These are phyloP conservation scores for Coniochaeta sp. DNA, from an alignment of 2,329 filamentous ascomycete genomes.

Conservation along the genomic window DNA sequence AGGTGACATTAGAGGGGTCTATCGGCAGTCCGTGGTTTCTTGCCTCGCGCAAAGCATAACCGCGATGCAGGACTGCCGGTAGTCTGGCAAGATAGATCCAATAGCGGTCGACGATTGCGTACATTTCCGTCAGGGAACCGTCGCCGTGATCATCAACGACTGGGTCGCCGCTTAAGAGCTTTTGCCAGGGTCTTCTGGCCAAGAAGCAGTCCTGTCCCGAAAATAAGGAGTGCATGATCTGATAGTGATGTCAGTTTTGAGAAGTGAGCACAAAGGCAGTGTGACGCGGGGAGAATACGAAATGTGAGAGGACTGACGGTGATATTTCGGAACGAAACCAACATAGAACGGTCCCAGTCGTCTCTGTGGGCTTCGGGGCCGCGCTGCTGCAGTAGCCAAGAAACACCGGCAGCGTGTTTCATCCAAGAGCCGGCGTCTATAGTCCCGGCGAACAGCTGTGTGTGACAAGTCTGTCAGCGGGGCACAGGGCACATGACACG, in stretches of 20 bases:
- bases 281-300: neutral
- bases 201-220: constrained; percentile 28
- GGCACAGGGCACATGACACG: neutral
- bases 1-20: constrained; percentile 18
- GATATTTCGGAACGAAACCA: constrained; percentile 28
- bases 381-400: constrained; percentile 29
- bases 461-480: neutral
- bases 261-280: neutral
- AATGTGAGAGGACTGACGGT: constrained; percentile 19
- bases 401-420: constrained; percentile 29
- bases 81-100: constrained; percentile 25
- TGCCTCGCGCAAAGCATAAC: constrained; percentile 23
- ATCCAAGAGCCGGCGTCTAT: constrained; percentile 26
- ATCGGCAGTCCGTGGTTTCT: constrained; percentile 19
- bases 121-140: constrained; percentile 7
- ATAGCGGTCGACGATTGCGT: constrained; percentile 23
- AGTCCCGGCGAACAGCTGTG: constrained; percentile 34
- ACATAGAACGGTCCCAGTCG: constrained; percentile 27
- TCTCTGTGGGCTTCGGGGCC: constrained; percentile 25
- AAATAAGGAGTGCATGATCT: constrained; percentile 32
- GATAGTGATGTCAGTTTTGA: neutral
- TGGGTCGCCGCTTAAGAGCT: constrained; percentile 15
- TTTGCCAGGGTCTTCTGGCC: constrained; percentile 26
- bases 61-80: constrained; percentile 22
- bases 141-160: constrained; percentile 14